These are phyloP conservation scores for Colletotrichum kahawae DNA, from an alignment of 2,329 filamentous ascomycete genomes.

Conservation along the genomic window DNA sequence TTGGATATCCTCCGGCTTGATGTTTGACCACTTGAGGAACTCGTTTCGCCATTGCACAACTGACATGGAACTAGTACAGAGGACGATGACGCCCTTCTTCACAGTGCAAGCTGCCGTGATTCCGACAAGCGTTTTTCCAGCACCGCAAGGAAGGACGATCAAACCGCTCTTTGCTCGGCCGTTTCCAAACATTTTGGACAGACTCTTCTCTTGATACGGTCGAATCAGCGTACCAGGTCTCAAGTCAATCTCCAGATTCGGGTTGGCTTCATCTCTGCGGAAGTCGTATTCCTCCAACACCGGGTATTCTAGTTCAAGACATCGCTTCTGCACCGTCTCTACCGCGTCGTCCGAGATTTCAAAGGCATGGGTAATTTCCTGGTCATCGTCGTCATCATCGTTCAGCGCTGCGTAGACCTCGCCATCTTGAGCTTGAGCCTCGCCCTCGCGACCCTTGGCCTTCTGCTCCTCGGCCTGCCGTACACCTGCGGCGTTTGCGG, in stretches of 20 bases:
- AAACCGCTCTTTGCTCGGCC: slow-evolving; percentile 96
- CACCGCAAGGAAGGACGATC: slow-evolving; percentile 94
- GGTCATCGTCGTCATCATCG: slow-evolving; percentile 86
- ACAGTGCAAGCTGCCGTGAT: slow-evolving; percentile 98
- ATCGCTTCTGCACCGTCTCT: slow-evolving; percentile 87
- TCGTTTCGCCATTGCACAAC: slow-evolving; percentile 97
- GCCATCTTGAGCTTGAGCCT: slow-evolving; percentile 62
- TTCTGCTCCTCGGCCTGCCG: slow-evolving; percentile 68
- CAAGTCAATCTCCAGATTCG: slow-evolving; percentile 92
- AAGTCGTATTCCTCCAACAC: slow-evolving; percentile 98
- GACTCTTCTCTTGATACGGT: slow-evolving; percentile 94
- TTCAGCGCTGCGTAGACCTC: slow-evolving; percentile 76
- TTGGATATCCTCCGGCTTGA: slow-evolving; percentile 87
- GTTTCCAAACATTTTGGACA: slow-evolving; percentile 99
- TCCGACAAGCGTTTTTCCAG: slow-evolving; percentile 96
- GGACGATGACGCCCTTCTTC: slow-evolving; percentile 93
- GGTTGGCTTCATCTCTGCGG: slow-evolving; percentile 85
- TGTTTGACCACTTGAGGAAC: slow-evolving; percentile 98
- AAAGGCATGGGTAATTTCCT: slow-evolving; percentile 90
- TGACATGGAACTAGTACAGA: slow-evolving; percentile 97
- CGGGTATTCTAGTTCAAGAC: slow-evolving; percentile 83
- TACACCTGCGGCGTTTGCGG: slow-evolving; percentile 88
- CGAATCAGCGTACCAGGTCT: slow-evolving; percentile 89
- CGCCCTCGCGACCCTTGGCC: slow-evolving; percentile 50
- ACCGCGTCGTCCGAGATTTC: slow-evolving; percentile 85